Evolutionary conservation across 1,284 basidiomycete species (phyloP).

Genomic region (Schizophyllum commune): DNA sequence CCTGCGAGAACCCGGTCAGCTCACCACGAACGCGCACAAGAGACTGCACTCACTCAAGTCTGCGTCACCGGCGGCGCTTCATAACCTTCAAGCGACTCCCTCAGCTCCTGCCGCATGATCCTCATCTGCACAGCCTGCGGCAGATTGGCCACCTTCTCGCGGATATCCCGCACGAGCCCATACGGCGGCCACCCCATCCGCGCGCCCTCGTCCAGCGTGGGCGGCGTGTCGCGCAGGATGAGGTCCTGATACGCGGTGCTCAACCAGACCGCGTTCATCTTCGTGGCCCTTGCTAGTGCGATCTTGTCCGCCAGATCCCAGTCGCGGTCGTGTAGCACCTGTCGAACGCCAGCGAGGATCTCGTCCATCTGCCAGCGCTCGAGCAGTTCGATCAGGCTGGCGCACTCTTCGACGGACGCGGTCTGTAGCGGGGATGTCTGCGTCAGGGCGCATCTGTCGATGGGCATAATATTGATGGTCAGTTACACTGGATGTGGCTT

Average conservation of each 20-base stretch:
- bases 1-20: no score
- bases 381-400: neutral
- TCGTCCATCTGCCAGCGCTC: neutral
- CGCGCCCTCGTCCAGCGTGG: neutral
- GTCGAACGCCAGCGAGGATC: neutral
- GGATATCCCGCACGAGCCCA: neutral
- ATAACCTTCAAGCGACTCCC: no score
- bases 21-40: no score
- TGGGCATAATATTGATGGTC: neutral
- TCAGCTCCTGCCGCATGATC: no score
- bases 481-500: neutral
- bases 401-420: neutral
- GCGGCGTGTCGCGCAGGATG: neutral
- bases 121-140: neutral
- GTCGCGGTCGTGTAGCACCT: neutral
- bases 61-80: no score
- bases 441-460: neutral
- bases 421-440: neutral
- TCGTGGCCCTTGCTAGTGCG: neutral
- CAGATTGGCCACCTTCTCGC: neutral
- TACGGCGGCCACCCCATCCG: neutral
- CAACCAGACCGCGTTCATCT: neutral
- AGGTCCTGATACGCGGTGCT: neutral
- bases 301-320: neutral
- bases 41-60: no score